Evolutionary conservation across 192 early-diverging fungal genomes (phyloP).

Genomic region (Coemansia asiatica): DNA sequence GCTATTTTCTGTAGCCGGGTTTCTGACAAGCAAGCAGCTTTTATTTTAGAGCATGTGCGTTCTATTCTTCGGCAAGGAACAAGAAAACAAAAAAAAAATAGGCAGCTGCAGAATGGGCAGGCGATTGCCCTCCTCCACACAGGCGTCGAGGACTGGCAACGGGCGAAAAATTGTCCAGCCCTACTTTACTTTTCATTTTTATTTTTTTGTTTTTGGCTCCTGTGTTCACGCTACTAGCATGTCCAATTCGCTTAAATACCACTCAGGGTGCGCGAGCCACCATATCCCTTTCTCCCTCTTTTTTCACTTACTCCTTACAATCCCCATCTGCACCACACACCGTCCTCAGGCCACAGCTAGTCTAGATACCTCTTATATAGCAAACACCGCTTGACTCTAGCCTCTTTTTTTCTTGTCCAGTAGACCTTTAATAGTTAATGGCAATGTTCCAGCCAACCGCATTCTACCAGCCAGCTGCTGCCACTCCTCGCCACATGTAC

Average conservation of each 20-base stretch:
- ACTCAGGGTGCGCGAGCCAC: neutral
- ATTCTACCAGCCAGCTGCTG: constrained; percentile 5
- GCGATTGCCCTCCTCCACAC: neutral
- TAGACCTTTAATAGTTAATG: neutral
- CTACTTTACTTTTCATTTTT: neutral
- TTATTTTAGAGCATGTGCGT: constrained; percentile 6
- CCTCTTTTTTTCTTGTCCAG: no score
- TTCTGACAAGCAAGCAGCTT: neutral
- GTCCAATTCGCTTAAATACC: constrained; percentile 7
- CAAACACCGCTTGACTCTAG: neutral
- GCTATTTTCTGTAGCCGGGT: constrained; percentile 7
- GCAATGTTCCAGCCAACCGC: neutral
- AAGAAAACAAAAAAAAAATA: constrained; percentile 4
- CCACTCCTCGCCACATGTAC: constrained; percentile 24
- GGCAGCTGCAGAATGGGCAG: constrained; percentile 3
- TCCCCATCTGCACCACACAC: neutral
- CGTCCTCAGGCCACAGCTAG: neutral
- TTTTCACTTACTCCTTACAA: neutral
- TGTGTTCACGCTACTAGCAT: neutral
- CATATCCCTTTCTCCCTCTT: neutral
- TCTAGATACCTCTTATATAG: neutral
- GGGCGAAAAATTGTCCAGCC: constrained; percentile 13
- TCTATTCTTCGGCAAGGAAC: constrained; percentile 4
- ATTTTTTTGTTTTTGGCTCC: neutral
- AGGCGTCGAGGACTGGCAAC: constrained; percentile 1